Evolutionary conservation across 2,329 filamentous ascomycete species (phyloP).

Genomic region (Xylaria sp.): DNA sequence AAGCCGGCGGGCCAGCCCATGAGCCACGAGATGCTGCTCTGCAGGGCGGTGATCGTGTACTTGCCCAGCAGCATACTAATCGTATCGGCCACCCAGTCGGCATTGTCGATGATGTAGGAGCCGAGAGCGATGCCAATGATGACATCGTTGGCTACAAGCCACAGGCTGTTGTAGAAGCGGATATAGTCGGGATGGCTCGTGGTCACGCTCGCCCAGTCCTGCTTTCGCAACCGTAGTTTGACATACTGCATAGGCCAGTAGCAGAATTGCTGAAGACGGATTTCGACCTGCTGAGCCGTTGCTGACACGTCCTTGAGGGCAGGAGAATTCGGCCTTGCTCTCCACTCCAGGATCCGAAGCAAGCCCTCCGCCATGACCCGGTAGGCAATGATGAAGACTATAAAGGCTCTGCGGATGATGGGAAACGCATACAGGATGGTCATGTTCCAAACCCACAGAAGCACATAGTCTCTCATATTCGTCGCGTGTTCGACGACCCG

Average conservation of each 20-base stretch:
- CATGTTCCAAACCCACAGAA: constrained; percentile 69
- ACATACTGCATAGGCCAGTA: constrained; percentile 98
- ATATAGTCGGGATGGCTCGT: constrained; percentile 97
- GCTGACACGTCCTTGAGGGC: constrained; percentile 95
- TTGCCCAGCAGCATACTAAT: constrained; percentile 74
- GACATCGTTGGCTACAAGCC: constrained; percentile 97
- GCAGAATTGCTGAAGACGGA: constrained; percentile 95
- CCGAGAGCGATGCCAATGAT: constrained; percentile 97
- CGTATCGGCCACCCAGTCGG: constrained; percentile 77
- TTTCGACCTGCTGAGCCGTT: constrained; percentile 96
- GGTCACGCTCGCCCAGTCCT: constrained; percentile 93
- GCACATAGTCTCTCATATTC: constrained; percentile 76
- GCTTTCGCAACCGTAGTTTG: constrained; percentile 84
- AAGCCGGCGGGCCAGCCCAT: constrained; percentile 95
- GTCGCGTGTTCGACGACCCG: constrained; percentile 91
- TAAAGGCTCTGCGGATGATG: constrained; percentile 70
- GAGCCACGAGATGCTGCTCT: constrained; percentile 89
- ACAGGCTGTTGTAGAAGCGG: constrained; percentile 96
- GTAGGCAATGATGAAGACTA: constrained; percentile 78
- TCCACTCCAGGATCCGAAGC: constrained; percentile 81
- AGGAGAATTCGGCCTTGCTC: constrained; percentile 73
- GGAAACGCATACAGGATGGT: constrained; percentile 79
- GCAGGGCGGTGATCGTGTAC: constrained; percentile 87
- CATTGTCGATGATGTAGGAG: constrained; percentile 96
- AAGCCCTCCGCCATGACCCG: constrained; percentile 80